Conservation (phyloP, 208 protist species). For the Leptomonas seymouri region DNA sequence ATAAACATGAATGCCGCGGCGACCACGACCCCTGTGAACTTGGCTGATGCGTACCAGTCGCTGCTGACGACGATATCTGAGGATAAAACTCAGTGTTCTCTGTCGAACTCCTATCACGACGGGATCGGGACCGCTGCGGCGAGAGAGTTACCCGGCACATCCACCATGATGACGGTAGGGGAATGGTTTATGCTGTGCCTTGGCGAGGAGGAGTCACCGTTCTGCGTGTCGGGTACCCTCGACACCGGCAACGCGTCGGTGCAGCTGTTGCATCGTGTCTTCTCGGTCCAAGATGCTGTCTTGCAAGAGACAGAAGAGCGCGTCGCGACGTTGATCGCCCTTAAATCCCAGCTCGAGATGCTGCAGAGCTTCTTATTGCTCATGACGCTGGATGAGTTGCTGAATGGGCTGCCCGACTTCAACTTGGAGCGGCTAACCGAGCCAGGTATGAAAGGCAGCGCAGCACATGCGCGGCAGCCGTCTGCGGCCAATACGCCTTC, state of each 20-base stretch:
- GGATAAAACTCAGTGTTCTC: conserved; percentile 47
- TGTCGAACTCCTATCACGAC: conserved; percentile 25
- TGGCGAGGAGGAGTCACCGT: conserved; percentile 67
- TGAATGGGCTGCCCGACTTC: conserved; percentile 36
- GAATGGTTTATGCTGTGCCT: conserved; percentile 77
- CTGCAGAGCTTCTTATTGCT: conserved; percentile 51
- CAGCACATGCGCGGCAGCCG: neutral
- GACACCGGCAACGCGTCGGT: conserved; percentile 58
- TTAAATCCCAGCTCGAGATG: conserved; percentile 74
- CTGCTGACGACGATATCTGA: conserved; percentile 57
- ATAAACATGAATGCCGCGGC: conserved; percentile 77
- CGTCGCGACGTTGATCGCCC: conserved; percentile 46
- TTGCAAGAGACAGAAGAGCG: conserved; percentile 52
- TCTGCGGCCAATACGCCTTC: neutral
- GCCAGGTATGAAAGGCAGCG: neutral
- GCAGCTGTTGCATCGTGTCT: conserved; percentile 49
- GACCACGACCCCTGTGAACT: conserved; percentile 40
- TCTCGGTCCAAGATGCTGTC: conserved; percentile 53
- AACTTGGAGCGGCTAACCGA: conserved; percentile 21
- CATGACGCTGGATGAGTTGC: conserved; percentile 72
- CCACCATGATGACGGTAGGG: conserved; percentile 47
- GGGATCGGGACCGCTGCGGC: neutral
- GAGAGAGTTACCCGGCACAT: conserved; percentile 31
- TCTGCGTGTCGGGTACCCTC: conserved; percentile 38
- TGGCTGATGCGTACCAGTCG: conserved; percentile 39